Conservation (phyloP, 2,329 filamentous ascomycete species). For the Ceratocystis ficicola region DNA sequence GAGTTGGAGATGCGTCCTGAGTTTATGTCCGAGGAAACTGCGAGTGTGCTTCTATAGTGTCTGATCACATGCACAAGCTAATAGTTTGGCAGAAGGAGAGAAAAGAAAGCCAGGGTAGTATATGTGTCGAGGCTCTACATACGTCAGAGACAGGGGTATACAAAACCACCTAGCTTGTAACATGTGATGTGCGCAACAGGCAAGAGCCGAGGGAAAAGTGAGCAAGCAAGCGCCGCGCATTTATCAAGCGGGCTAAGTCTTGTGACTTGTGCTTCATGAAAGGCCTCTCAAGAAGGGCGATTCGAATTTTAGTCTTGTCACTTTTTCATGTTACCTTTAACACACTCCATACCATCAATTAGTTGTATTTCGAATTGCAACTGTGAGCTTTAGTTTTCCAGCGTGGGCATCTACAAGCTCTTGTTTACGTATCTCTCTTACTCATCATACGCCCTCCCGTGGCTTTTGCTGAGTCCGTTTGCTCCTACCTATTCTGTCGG, state of each 20-base stretch:
- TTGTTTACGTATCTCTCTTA: background rate
- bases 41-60: background rate
- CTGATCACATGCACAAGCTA: background rate
- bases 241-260: background rate
- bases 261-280: background rate
- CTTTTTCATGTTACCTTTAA: background rate
- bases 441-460: background rate
- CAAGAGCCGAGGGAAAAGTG: constrained; percentile 7
- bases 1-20: background rate
- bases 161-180: background rate
- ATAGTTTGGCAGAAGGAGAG: background rate
- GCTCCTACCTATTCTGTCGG: background rate
- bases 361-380: background rate
- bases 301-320: background rate
- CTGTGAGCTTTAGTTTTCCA: background rate
- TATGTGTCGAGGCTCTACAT: background rate
- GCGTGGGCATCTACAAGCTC: no score
- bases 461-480: background rate
- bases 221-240: background rate
- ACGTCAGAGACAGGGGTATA: constrained; percentile 8
- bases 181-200: constrained; percentile 1
- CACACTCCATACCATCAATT: background rate
- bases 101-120: background rate
- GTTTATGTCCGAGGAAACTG: background rate
- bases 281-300: background rate